phyloP scores from a whole-genome alignment of 257 asterid species.

The Verbena officinalis region DNA sequence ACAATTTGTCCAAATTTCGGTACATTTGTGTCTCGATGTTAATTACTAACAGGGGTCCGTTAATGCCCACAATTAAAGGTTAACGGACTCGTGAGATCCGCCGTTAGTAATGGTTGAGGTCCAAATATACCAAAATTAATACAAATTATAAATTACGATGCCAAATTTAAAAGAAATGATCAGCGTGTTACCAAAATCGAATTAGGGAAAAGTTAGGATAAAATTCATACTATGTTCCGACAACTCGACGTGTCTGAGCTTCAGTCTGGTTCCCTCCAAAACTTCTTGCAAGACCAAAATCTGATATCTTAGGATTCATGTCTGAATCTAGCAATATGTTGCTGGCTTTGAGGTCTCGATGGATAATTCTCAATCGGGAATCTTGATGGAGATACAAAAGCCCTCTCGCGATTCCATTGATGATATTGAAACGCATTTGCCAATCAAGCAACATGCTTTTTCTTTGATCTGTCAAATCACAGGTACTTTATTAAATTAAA shows the following conservation, averaged over 20 bases:
- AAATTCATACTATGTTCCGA: slow-evolving; percentile 33
- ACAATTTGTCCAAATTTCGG: too few relatives aligned
- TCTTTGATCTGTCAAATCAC: slow-evolving; percentile 26
- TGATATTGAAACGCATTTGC: slow-evolving; percentile 27
- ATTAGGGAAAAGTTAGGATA: background rate
- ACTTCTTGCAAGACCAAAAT: slow-evolving; percentile 32
- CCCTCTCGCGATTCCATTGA: slow-evolving; percentile 34
- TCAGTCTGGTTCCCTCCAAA: slow-evolving; percentile 33
- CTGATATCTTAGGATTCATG: slow-evolving; percentile 34
- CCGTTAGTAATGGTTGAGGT: too few relatives aligned
- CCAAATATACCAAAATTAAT: too few relatives aligned
- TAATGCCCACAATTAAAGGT: too few relatives aligned
- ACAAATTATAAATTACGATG: too few relatives aligned
- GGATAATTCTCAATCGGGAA: too few relatives aligned
- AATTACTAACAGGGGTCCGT: too few relatives aligned
- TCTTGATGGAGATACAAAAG: slow-evolving; percentile 36
- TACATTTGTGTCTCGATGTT: too few relatives aligned
- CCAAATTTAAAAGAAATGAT: too few relatives aligned
- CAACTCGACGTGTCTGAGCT: slow-evolving; percentile 27
- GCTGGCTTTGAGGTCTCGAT: slow-evolving; percentile 34
- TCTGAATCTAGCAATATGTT: slow-evolving; percentile 23
- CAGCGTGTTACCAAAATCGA: too few relatives aligned
- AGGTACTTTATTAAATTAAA: too few relatives aligned
- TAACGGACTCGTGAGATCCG: too few relatives aligned
- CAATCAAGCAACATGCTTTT: slow-evolving; percentile 25